Conservation (phyloP, 1,139 yeast species). For the Sugiyamaella xylanicola region DNA sequence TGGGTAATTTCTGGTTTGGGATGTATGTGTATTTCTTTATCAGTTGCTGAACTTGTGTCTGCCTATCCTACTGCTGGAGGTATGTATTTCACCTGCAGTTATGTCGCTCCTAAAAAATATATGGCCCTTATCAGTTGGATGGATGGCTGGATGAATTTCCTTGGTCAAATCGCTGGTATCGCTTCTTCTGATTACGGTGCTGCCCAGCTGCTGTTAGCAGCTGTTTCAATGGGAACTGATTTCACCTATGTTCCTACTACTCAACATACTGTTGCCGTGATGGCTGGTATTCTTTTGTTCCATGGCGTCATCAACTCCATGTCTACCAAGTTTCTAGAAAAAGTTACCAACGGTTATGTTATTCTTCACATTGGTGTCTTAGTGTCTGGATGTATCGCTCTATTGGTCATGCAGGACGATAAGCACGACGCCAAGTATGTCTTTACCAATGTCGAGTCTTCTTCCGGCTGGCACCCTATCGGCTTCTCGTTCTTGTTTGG, state of each 20-base stretch:
- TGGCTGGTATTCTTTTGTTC: constrained; percentile 46
- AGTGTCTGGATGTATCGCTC: constrained; percentile 43
- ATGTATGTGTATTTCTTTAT: constrained; percentile 52
- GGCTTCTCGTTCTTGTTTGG: constrained; percentile 64
- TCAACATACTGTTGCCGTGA: constrained; percentile 49
- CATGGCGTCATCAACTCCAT: constrained; percentile 49
- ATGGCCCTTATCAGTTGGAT: constrained; percentile 51
- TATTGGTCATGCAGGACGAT: constrained; percentile 36
- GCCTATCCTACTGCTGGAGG: constrained; percentile 76
- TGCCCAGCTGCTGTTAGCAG: constrained; percentile 47
- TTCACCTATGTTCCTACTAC: constrained; percentile 46
- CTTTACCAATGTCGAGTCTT: constrained; percentile 38
- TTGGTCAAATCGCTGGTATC: constrained; percentile 51
- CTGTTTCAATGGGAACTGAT: constrained; percentile 48
- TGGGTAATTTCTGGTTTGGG: constrained; percentile 56
- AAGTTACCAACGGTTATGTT: constrained; percentile 48
- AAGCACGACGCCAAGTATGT: constrained; percentile 41
- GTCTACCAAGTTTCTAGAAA: constrained; percentile 47
- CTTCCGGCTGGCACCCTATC: constrained; percentile 49
- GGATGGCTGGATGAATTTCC: constrained; percentile 50
- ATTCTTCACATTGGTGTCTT: constrained; percentile 48
- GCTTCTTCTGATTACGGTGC: constrained; percentile 44
- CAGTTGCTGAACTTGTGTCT: constrained; percentile 64
- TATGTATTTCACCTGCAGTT: constrained; percentile 57
- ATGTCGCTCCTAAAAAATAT: constrained; percentile 54